phyloP scores from a whole-genome alignment of 176 grass and related monocot genomes.

The Carex cristatella region DNA sequence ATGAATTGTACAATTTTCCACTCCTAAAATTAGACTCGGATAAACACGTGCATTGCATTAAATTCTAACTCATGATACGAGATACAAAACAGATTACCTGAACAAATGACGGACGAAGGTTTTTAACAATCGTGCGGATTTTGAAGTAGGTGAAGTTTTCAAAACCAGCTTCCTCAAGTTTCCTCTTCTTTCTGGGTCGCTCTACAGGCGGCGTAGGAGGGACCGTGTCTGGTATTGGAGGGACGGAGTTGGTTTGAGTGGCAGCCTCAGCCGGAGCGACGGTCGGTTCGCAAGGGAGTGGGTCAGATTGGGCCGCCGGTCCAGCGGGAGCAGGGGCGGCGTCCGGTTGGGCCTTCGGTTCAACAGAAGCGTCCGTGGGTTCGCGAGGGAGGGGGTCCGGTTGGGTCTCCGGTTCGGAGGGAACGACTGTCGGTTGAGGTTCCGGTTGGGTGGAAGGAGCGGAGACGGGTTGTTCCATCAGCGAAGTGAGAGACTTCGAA shows the following conservation, averaged over 20 bases:
- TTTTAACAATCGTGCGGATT: constrained; percentile 30
- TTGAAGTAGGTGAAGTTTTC: constrained; percentile 32
- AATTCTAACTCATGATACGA: neutral
- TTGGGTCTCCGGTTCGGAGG: neutral
- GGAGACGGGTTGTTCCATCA: neutral
- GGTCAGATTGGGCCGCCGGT: neutral
- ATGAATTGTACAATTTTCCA: neutral
- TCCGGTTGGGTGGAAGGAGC: neutral
- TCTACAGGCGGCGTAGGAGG: constrained; percentile 4
- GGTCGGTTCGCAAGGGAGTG: neutral
- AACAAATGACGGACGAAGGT: constrained; percentile 36
- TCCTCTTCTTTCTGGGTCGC: constrained; percentile 29
- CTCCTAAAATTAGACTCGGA: neutral
- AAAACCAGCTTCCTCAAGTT: constrained; percentile 27
- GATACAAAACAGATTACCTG: constrained; percentile 19
- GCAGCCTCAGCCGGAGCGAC: neutral
- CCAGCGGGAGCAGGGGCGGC: neutral
- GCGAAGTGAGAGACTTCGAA: neutral
- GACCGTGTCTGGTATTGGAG: too few species aligned
- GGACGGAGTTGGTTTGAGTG: constrained; percentile 22
- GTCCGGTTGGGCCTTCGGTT: constrained; percentile 11
- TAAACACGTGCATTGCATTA: neutral
- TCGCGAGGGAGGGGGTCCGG: neutral
- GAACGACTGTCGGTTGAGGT: neutral
- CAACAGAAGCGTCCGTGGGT: neutral